Conservation (phyloP, 1,284 basidiomycete genomes). For the Cystobasidium slooffiae region DNA sequence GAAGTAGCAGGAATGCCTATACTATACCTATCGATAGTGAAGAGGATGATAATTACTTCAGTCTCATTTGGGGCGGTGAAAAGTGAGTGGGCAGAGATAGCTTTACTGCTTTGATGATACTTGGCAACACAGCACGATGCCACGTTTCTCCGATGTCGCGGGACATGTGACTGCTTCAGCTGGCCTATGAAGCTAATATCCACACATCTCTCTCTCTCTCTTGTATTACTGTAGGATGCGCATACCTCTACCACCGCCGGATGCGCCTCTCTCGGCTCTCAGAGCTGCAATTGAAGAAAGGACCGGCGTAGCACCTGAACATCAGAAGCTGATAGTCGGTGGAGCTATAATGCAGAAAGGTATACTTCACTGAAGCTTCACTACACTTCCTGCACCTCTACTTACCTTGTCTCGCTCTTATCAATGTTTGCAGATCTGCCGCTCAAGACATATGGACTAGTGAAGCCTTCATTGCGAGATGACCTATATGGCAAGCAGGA, state of each 20-base stretch:
- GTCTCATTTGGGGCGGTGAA: slow-evolving; percentile 28
- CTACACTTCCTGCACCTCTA: background rate
- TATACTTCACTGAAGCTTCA: background rate
- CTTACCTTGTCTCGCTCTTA: background rate
- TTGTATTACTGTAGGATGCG: slow-evolving; percentile 12
- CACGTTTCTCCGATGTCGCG: too few relatives aligned
- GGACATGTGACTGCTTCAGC: background rate
- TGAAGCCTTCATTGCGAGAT: slow-evolving; percentile 33
- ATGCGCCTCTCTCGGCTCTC: slow-evolving; percentile 49
- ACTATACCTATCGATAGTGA: background rate
- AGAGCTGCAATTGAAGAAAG: slow-evolving; percentile 46
- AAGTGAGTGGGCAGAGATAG: slow-evolving; percentile 9
- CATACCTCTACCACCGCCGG: slow-evolving; percentile 47
- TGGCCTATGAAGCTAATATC: background rate
- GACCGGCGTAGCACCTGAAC: slow-evolving; percentile 51
- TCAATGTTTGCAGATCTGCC: slow-evolving; percentile 25
- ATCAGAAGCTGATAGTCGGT: slow-evolving; percentile 46
- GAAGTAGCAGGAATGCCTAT: slow-evolving; percentile 1
- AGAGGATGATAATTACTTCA: slow-evolving; percentile 24
- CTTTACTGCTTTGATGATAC: background rate
- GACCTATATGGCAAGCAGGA: slow-evolving; percentile 22
- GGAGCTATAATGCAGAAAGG: slow-evolving; percentile 41
- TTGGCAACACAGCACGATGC: background rate
- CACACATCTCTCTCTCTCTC: background rate
- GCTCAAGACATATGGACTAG: slow-evolving; percentile 41